Evolutionary conservation across 1,284 basidiomycete genomes (phyloP), one percentile per base, ranked within the genome.

Genomic region (Melampsora americana): DNA sequence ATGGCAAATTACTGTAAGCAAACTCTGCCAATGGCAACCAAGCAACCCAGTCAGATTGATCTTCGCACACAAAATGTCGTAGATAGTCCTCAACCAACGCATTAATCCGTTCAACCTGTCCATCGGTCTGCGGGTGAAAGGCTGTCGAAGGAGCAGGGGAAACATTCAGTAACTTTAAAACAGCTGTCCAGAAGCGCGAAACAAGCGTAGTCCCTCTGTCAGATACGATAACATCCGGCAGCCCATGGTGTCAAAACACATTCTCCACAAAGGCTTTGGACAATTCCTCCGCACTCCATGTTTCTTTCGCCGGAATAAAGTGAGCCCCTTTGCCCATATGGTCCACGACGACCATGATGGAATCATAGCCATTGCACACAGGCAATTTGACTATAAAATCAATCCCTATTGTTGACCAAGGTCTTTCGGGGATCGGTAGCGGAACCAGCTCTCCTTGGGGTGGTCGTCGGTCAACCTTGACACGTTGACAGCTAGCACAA

Each of bases 181-280:
- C 23, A 4, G 50, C 68, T 5, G 69, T 60, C 74, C 79, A 82
- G 77, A 84, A 83, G 0, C 77, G 28, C 1, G 81, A 82, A 30
- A 80, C 83, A 4, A 82, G 76, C 26, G 85, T 84, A 1, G 82
- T 79, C 0, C 81, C 82, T 2, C 81, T 66, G 69, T 84, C 81
- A 16, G 79, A 82, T 56, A 81, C 82, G 66, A 84, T 78, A 53
- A 80, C 73, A 0, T 39, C 44, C 0, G 81, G 83, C 46, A 82
- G 71, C 32, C 83, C 82, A 76, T 83, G 79, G 39, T 20, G 39
- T 12, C 64, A 7, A 28, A 66, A 53, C 16, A 53, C 23, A 53
- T 53, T 53, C 14, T 53, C 23, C 50, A 26, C 50, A 53, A 53
- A 53, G 5, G 50, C 50, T 5, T 53, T 26, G 5, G 69, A 59